Base-by-base conservation (phyloP, 2,329 filamentous ascomycete genomes). In the Dactylonectria estremocensis region DNA sequence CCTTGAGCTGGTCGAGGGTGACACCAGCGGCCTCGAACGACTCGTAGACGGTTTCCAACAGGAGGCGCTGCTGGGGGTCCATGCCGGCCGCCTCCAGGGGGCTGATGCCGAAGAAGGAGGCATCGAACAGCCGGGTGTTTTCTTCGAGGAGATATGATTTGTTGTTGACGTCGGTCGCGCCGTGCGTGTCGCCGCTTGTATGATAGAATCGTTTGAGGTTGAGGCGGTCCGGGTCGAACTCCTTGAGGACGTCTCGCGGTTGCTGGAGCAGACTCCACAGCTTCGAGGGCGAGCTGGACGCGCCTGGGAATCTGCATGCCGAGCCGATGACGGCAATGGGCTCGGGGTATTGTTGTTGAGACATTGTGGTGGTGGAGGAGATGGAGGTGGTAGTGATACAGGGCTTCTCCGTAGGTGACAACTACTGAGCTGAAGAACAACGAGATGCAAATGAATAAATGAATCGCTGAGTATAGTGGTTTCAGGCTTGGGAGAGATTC, bases 31-130 rank as follows among this genome's bases (percentile, higher is more conserved):
- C 73, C 48, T 80, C 81, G 3, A 89, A 69, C 1, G 81, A 79
- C 60, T 85, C 83, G 56, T 81, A 84, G n/a, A 77, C 76, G 0
- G 82, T 78, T 58, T 85, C 81, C 5, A 83, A 76, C 16, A 82
- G 70, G 64, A 79, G 77, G 1, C 83, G 75, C 65, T 83, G 81
- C 67, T 84, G 82, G 0, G 83, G 83, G 54, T 85, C 83, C 67
- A 84, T 77, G 31, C 70, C 75, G 40, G 74, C 73, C 13, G 80
- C 80, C 61, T 85, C 83, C 14, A 77, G 64, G 2, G 78, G 76
- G 1, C 73, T 79, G 46, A 84, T 81, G 18, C 77, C 74, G 69
- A 85, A 85, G 68, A 85, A 82, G 2, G 66, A 61, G 9, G 78
- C 37, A 69, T 84, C 81, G 59, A 83, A 83, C 1, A 75, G 77